Evolutionary conservation across 352 stramenopile species (phyloP).

Genomic region (Thalassiosira mediterranea): DNA sequence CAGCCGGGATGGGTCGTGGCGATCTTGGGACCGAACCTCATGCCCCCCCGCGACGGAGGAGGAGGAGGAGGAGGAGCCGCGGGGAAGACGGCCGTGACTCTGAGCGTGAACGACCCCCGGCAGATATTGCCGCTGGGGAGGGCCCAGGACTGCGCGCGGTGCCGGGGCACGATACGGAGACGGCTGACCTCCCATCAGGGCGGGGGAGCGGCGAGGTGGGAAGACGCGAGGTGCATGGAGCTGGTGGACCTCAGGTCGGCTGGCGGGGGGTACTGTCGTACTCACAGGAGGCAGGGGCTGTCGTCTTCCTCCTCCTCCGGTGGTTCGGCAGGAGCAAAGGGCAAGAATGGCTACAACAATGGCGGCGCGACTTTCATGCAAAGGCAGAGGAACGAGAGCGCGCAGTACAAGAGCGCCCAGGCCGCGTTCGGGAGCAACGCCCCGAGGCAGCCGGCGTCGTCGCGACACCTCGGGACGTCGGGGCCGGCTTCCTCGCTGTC

Average conservation of each 20-base stretch:
- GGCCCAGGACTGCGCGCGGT: constrained; percentile 68
- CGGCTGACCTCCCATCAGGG: constrained; percentile 14
- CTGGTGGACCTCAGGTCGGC: constrained; percentile 60
- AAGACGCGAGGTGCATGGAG: constrained; percentile 53
- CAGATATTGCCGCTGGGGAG: constrained; percentile 66
- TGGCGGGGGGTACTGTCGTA: constrained; percentile 53
- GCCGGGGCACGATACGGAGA: constrained; percentile 48
- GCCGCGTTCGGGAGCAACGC: no score
- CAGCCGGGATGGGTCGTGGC: constrained; percentile 57
- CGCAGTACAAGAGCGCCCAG: constrained; percentile 9
- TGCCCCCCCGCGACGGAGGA: constrained; percentile 40
- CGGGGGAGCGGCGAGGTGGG: constrained; percentile 37
- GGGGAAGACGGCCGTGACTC: constrained; percentile 38
- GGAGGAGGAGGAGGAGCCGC: background rate
- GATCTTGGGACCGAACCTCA: constrained; percentile 50
- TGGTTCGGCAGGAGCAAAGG: constrained; percentile 6
- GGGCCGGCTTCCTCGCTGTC: constrained; percentile 12
- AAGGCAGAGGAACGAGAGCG: constrained; percentile 26
- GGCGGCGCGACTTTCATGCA: constrained; percentile 35
- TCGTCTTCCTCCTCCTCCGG: no score
- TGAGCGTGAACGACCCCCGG: constrained; percentile 62
- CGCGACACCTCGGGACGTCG: background rate
- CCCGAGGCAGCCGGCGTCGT: background rate
- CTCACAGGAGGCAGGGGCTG: constrained; percentile 53
- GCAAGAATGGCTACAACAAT: background rate